A percentile compares a stretch with the other conserved stretches of the same genome.
Evolutionary conservation across 139 green algal genomes (phyloP).

Genomic region (Parachlorella kessleri): DNA sequence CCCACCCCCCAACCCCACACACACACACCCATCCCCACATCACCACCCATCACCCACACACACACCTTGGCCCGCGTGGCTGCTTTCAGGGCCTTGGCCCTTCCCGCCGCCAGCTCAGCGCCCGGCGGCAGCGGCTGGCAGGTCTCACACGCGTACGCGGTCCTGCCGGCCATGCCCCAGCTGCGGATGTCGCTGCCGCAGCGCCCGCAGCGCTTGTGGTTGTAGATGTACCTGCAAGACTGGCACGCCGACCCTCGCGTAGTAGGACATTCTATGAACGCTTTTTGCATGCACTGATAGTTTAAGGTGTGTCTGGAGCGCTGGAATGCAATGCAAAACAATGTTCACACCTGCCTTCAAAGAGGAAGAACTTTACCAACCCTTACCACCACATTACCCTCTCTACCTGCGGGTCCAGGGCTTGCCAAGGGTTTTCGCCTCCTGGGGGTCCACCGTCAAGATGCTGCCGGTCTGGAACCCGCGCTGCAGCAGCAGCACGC

Average conservation of each 20-base stretch:
- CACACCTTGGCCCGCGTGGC: constrained; percentile 24
- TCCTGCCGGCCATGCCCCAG: constrained; percentile 81
- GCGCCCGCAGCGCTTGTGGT: constrained; percentile 72
- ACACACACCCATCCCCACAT: too few relatives aligned
- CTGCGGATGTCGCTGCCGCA: constrained; percentile 61
- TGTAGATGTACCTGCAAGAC: constrained; percentile 93
- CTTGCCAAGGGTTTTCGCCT: constrained; percentile 61
- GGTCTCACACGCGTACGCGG: constrained; percentile 71
- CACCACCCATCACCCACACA: too few relatives aligned
- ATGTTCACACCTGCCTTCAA: too few relatives aligned
- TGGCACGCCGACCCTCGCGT: too few relatives aligned
- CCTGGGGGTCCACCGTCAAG: constrained; percentile 85
- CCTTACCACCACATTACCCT: neutral
- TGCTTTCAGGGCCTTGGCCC: constrained; percentile 38
- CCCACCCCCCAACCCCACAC: too few relatives aligned
- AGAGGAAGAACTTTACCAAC: too few relatives aligned
- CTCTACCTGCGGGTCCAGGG: constrained; percentile 74
- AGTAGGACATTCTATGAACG: too few relatives aligned
- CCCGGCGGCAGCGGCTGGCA: constrained; percentile 63
- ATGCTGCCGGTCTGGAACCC: constrained; percentile 82
- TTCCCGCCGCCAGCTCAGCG: constrained; percentile 6
- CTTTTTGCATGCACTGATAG: too few relatives aligned
- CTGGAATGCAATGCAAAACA: too few relatives aligned
- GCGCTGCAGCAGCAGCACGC: constrained; percentile 68
- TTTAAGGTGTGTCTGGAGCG: too few relatives aligned